Percentiles rank a stretch among this genome's conserved stretches.
Evolutionary conservation across 2,329 filamentous ascomycete species (phyloP).

Genomic region (Blastomyces gilchristii): DNA sequence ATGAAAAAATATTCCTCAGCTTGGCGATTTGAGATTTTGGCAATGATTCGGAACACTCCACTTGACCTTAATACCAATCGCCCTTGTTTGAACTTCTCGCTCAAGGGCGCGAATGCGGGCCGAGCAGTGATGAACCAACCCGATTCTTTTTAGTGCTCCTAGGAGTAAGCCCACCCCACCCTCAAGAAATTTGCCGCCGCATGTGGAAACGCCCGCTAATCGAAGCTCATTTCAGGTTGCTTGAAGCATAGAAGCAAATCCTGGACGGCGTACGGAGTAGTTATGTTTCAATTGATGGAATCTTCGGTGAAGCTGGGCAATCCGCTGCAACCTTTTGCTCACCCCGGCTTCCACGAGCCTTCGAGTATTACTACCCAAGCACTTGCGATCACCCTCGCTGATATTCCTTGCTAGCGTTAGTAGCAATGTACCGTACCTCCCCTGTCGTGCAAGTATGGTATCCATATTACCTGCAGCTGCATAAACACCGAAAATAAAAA

Average conservation of each 20-base stretch:
- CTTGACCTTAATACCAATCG: not conserved
- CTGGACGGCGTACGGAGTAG: not conserved
- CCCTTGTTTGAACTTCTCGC: not conserved
- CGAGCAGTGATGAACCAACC: not conserved
- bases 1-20: not conserved
- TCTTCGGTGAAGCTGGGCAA: not conserved
- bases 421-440: not conserved
- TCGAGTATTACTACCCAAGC: not conserved
- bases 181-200: not conserved
- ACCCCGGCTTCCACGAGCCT: not conserved
- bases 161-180: not conserved
- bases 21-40: not conserved
- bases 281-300: not conserved
- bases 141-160: not conserved
- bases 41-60: not conserved
- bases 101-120: not conserved
- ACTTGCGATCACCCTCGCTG: not conserved
- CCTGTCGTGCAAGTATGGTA: constrained; percentile 1
- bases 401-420: not conserved
- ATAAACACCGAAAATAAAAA: constrained; percentile 3
- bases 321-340: not conserved
- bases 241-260: not conserved
- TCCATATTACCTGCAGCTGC: constrained; percentile 7
- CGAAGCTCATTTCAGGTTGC: not conserved
- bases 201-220: not conserved